phyloP scores from a whole-genome alignment of 2,329 filamentous ascomycete genomes.

The Calonectria hongkongensis region DNA sequence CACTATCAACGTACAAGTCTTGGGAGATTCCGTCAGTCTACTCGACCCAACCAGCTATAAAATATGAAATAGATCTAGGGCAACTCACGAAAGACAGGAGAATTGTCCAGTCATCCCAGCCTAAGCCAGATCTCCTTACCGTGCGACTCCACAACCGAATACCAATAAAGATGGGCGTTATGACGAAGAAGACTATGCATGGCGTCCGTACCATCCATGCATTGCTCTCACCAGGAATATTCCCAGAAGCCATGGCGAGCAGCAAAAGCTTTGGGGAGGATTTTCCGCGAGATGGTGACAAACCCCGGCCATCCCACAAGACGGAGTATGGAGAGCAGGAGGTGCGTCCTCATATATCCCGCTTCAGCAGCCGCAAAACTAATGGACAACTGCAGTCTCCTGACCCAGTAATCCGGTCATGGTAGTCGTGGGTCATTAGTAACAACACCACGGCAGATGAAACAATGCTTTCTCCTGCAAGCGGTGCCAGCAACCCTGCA shows the following conservation, averaged over 20 bases:
- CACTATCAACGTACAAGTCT: constrained; percentile 61
- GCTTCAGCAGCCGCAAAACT: background rate
- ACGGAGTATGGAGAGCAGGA: background rate
- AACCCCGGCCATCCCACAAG: background rate
- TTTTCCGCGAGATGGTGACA: background rate
- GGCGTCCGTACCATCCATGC: constrained; percentile 62
- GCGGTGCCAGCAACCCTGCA: constrained; percentile 26
- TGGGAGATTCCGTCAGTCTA: background rate
- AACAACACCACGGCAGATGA: background rate
- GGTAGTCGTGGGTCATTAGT: constrained; percentile 16
- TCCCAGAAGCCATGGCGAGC: constrained; percentile 54
- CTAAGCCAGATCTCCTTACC: constrained; percentile 59
- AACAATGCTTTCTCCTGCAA: constrained; percentile 26
- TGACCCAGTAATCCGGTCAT: background rate
- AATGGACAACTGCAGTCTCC: background rate
- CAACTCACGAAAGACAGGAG: constrained; percentile 63
- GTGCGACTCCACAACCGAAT: constrained; percentile 64
- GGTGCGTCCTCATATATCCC: constrained; percentile 21
- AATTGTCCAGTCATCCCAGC: constrained; percentile 66
- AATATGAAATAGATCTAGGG: background rate
- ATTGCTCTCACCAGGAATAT: constrained; percentile 59
- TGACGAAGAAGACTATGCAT: constrained; percentile 64
- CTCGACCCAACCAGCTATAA: background rate
- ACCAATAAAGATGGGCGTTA: constrained; percentile 64
- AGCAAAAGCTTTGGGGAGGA: background rate